Evolutionary conservation across 2,329 filamentous ascomycete species (phyloP).

Genomic region (Talaromyces islandicus): DNA sequence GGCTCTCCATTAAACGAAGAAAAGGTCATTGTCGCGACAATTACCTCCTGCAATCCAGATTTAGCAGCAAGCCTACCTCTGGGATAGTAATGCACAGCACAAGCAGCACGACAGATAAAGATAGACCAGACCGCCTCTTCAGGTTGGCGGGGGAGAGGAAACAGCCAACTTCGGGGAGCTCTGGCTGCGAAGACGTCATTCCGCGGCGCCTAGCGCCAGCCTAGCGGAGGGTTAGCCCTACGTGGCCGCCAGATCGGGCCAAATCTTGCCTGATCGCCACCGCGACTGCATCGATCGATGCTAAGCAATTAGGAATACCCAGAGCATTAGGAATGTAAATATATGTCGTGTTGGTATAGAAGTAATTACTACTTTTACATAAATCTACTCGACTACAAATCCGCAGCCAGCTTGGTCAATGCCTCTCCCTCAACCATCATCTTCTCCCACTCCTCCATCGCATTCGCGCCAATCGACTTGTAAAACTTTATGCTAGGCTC

Average conservation of each 20-base stretch:
- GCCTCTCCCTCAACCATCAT: constrained; percentile 45
- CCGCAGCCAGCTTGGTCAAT: constrained; percentile 33
- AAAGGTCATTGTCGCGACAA: constrained; percentile 21
- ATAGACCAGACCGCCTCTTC: background rate
- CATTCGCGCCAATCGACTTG: constrained; percentile 39
- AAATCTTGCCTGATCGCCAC: background rate
- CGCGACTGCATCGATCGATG: background rate
- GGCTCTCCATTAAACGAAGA: constrained; percentile 19
- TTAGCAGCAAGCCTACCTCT: background rate
- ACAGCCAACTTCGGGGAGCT: background rate
- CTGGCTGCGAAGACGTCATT: background rate
- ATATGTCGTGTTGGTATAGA: background rate
- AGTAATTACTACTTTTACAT: background rate
- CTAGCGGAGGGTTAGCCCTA: background rate
- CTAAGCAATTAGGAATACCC: background rate
- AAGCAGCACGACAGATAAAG: background rate
- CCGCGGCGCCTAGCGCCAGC: background rate
- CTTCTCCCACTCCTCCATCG: constrained; percentile 45
- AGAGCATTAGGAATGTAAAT: background rate
- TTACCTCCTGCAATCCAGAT: background rate
- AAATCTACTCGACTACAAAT: constrained; percentile 14
- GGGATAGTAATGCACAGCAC: background rate
- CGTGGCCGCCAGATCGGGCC: background rate
- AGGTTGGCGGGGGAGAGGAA: background rate
- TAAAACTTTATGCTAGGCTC: constrained; percentile 87